A percentile compares a stretch with the other conserved stretches of the same genome.
Conservation (phyloP, 1,284 basidiomycete species). For the Schizopora paradoxa region DNA sequence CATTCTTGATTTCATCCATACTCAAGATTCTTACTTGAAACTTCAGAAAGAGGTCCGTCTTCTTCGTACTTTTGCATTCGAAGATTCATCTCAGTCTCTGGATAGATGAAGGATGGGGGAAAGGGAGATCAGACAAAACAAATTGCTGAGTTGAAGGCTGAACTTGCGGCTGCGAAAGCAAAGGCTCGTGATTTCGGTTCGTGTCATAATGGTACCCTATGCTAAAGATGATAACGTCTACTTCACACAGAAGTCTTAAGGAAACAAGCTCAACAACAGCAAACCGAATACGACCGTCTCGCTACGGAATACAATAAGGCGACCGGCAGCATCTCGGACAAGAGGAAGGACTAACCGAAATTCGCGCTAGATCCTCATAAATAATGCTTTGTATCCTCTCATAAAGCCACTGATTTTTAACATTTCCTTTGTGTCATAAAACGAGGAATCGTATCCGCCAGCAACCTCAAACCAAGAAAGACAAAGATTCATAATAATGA, state of each 20-base stretch:
- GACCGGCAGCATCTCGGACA: constrained; percentile 51
- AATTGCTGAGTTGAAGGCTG: constrained; percentile 61
- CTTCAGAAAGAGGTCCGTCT: constrained; percentile 64
- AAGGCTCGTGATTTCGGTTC: constrained; percentile 68
- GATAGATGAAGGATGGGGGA: constrained; percentile 26
- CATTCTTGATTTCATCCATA: constrained; percentile 84
- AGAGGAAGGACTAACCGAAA: constrained; percentile 42
- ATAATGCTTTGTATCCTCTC: no score
- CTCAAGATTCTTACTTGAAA: constrained; percentile 83
- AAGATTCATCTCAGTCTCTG: constrained; percentile 20
- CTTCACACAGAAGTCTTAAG: constrained; percentile 62
- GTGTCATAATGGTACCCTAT: constrained; percentile 23
- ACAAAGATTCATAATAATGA: no score
- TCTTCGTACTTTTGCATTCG: not conserved
- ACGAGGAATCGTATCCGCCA: no score
- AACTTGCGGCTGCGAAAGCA: constrained; percentile 40
- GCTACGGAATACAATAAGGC: constrained; percentile 71
- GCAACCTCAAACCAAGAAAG: no score
- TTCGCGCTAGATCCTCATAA: no score
- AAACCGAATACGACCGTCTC: constrained; percentile 74
- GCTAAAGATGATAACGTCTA: not conserved
- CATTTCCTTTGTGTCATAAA: no score
- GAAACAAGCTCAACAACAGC: constrained; percentile 76
- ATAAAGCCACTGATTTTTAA: no score
- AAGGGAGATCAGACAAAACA: constrained; percentile 51